Percentiles rank a stretch among this genome's conserved stretches.
phyloP scores from a whole-genome alignment of 2,329 filamentous ascomycete species.

The Coniochaeta sp. region DNA sequence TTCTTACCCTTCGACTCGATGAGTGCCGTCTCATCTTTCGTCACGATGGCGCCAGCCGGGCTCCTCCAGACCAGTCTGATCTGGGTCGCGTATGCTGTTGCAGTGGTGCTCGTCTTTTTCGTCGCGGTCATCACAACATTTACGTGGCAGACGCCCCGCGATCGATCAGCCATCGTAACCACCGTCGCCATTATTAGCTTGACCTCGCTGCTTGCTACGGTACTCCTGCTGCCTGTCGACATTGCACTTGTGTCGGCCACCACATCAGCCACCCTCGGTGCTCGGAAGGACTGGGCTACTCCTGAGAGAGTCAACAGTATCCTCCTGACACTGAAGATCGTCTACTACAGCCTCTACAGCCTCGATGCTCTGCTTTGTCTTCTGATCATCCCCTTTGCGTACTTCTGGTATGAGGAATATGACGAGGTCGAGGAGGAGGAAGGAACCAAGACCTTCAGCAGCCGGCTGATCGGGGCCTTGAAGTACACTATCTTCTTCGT shows the following conservation, averaged over 20 bases:
- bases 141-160: slow-evolving; percentile 82
- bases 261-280: slow-evolving; percentile 63
- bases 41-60: slow-evolving; percentile 30
- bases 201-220: slow-evolving; percentile 80
- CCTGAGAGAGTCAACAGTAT: slow-evolving; percentile 73
- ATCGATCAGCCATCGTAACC: slow-evolving; percentile 76
- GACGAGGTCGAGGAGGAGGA: slow-evolving; percentile 83
- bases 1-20: background rate
- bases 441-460: slow-evolving; percentile 62
- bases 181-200: slow-evolving; percentile 81
- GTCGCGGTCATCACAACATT: slow-evolving; percentile 82
- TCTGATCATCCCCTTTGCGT: slow-evolving; percentile 86
- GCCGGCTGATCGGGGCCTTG: slow-evolving; percentile 72
- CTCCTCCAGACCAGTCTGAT: slow-evolving; percentile 85
- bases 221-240: slow-evolving; percentile 88
- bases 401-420: slow-evolving; percentile 98
- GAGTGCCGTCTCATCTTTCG: background rate
- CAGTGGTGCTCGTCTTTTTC: slow-evolving; percentile 66
- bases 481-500: slow-evolving; percentile 90
- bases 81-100: slow-evolving; percentile 88
- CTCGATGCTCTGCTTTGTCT: slow-evolving; percentile 86
- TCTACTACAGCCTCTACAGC: slow-evolving; percentile 91
- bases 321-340: slow-evolving; percentile 70
- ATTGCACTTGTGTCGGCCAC: slow-evolving; percentile 92
- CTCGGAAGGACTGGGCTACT: slow-evolving; percentile 92